Evolutionary conservation across 1,284 basidiomycete species (phyloP).

Genomic region (Ganoderma leucocontextum): DNA sequence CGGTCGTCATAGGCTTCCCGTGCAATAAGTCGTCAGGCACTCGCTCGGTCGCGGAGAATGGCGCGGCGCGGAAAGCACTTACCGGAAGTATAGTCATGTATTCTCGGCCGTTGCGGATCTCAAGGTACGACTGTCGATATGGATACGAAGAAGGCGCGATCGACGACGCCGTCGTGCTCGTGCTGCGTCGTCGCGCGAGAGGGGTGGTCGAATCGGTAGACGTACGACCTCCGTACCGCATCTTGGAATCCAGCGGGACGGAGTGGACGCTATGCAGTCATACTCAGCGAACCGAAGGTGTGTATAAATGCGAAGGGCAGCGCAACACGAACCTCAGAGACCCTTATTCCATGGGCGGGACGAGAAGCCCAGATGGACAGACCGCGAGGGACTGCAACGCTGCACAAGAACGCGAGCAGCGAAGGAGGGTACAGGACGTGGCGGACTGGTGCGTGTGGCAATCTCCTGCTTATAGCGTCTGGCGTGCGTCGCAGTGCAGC

Average conservation of each 20-base stretch:
- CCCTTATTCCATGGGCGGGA: slow-evolving; percentile 11
- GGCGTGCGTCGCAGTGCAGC: slow-evolving; percentile 13
- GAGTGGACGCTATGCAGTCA: neutral
- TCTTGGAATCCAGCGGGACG: neutral
- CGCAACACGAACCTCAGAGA: neutral
- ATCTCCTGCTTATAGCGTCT: slow-evolving; percentile 25
- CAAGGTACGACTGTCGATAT: slow-evolving; percentile 34
- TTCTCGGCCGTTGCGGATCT: slow-evolving; percentile 35
- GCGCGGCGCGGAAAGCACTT: slow-evolving; percentile 6
- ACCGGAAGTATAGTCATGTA: slow-evolving; percentile 42
- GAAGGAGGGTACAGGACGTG: slow-evolving; percentile 9
- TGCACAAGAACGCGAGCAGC: neutral
- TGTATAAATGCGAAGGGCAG: neutral
- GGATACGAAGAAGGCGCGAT: slow-evolving; percentile 29
- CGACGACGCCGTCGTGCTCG: slow-evolving; percentile 8
- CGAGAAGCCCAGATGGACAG: slow-evolving; percentile 18
- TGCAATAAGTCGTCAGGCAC: neutral
- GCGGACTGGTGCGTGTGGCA: neutral
- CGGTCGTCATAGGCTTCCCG: slow-evolving; percentile 40
- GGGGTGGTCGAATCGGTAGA: slow-evolving; percentile 8
- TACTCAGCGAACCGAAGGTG: neutral
- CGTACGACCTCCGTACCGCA: slow-evolving; percentile 8
- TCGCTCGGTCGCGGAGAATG: neutral
- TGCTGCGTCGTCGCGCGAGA: slow-evolving; percentile 26
- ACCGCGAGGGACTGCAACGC: neutral